Base-by-base conservation (phyloP, 495 filamentous ascomycete species). In the Hamigera avellanea region DNA sequence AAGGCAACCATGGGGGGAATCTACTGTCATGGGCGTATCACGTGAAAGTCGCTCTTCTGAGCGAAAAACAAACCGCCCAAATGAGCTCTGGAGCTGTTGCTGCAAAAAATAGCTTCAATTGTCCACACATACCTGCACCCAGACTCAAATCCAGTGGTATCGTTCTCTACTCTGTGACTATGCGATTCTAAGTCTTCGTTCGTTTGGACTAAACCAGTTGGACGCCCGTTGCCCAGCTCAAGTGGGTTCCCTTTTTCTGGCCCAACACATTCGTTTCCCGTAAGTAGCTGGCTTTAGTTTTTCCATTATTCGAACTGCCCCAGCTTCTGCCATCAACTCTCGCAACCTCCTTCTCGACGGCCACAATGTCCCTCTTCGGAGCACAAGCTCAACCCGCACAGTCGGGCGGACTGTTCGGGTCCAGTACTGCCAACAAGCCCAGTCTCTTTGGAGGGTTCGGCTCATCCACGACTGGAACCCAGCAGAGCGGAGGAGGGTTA, bases 301-400 rank as follows among this genome's bases (percentile, higher is more conserved):
- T 23, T 23, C 21, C 21, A 23, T 23, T 23, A n/a, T n/a, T n/a
- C n/a, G 4, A 23, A 23, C 9, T 23, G 9, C 21, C 21, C n/a
- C n/a, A n/a, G n/a, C 4, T 23, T 9, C 21, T 23, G 4, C 5
- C 21, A 23, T 23, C 21, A 4, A 30, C n/a, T 30, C 4, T 30
- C 10, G 10, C 14, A 30, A 30, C 27, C 5, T 30, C 27, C 14
- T 4, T 15, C n/a, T 15, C n/a, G n/a, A 15, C n/a, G n/a, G 27
- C 40, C 37, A 50, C 41, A 34, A 65, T 61, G 46, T 64, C 65
- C 32, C 53, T 69, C 8, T 72, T 74, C 41, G 64, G 67, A 8
- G 19, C 42, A 15, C 46, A 48, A 19, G 36, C 39, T 33, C 38
- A 44, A 36, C 36, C 6, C 17, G 21, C 29, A 37, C 39, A 27